These are phyloP conservation scores for Phytophthora ohioensis DNA, from an alignment of 352 stramenopile species.

Conservation along the genomic window DNA sequence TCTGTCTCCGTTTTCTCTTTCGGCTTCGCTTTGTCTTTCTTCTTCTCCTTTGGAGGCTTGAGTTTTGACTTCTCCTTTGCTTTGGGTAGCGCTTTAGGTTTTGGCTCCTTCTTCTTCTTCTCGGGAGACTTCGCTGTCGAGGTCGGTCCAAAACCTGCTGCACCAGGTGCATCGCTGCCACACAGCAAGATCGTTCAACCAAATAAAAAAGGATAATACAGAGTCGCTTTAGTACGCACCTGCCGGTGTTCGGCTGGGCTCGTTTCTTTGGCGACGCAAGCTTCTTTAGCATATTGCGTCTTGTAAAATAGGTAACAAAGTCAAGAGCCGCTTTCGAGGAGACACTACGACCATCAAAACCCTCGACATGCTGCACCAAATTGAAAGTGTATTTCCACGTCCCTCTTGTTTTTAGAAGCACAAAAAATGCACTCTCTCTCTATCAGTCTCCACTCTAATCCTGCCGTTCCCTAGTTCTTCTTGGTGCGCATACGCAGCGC, in stretches of 20 bases:
- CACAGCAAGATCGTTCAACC: neutral
- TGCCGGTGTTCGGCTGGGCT: neutral
- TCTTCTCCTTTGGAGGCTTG: constrained; percentile 22
- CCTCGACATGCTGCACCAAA: constrained; percentile 15
- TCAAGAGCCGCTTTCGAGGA: constrained; percentile 7
- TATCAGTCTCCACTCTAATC: constrained; percentile 23
- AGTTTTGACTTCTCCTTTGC: constrained; percentile 13
- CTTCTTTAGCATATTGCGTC: constrained; percentile 53
- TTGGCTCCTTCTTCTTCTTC: constrained; percentile 20
- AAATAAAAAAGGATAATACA: neutral
- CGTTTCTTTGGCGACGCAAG: constrained; percentile 50
- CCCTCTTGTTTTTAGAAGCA: constrained; percentile 2
- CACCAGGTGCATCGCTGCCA: constrained; percentile 10
- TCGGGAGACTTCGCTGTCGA: constrained; percentile 14
- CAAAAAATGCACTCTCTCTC: constrained; percentile 9
- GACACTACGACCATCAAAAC: neutral
- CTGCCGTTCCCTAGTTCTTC: constrained; percentile 74
- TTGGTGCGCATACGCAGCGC: constrained; percentile 89
- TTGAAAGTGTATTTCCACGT: constrained; percentile 23
- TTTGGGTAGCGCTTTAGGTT: neutral
- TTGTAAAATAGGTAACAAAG: constrained; percentile 1
- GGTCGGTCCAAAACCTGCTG: constrained; percentile 1
- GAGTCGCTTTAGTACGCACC: neutral
- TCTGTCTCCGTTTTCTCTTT: constrained; percentile 10
- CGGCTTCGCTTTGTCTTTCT: constrained; percentile 35